Percentiles rank a stretch among this genome's conserved stretches.
phyloP scores from a whole-genome alignment of 345 rosid genomes.

The Hibiscus trionum region DNA sequence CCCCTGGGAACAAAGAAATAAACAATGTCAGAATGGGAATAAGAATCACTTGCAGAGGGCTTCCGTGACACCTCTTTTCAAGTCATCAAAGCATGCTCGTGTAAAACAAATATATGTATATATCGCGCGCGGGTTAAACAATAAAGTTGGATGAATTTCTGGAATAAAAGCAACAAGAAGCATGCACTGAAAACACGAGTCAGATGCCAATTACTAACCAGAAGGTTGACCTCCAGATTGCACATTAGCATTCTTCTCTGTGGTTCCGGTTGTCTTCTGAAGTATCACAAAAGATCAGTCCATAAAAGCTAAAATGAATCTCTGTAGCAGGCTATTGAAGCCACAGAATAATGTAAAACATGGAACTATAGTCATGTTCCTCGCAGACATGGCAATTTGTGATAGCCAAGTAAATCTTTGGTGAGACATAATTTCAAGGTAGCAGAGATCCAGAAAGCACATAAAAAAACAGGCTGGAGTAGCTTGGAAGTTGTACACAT shows the following conservation, averaged over 20 bases:
- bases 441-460: neutral
- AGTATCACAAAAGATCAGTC: slow-evolving; percentile 13
- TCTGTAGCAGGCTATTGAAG: neutral
- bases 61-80: neutral
- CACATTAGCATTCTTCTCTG: slow-evolving; percentile 33
- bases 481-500: neutral
- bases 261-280: slow-evolving; percentile 38
- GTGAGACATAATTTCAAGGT: neutral
- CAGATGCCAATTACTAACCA: slow-evolving; percentile 36
- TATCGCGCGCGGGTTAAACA: neutral
- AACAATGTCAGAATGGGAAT: neutral
- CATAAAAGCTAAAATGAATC: neutral
- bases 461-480: neutral
- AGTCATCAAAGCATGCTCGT: neutral
- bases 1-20: slow-evolving; percentile 23
- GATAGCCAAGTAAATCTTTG: neutral
- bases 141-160: neutral
- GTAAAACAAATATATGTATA: neutral
- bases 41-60: neutral
- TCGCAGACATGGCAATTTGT: neutral
- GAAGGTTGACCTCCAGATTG: slow-evolving; percentile 44
- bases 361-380: neutral
- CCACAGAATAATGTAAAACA: neutral
- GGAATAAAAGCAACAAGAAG: slow-evolving; percentile 1
- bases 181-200: neutral